Evolutionary conservation across 306 rosid species (phyloP).

Genomic region (Prunus armeniaca): DNA sequence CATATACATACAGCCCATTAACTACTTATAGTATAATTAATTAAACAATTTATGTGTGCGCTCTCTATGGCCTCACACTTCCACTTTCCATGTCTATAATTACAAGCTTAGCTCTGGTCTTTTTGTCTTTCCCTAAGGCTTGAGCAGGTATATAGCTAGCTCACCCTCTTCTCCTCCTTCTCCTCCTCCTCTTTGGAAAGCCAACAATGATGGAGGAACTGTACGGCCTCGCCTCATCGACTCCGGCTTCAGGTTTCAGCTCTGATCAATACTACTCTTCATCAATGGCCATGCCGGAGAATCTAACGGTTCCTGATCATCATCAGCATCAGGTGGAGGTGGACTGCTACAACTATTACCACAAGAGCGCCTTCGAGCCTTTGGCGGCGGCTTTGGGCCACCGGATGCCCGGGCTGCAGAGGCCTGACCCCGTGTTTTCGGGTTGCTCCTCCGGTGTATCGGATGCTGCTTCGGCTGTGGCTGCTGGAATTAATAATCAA

Average conservation of each 20-base stretch:
- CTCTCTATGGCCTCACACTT: conserved; percentile 6
- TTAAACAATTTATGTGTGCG: not conserved
- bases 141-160: not conserved
- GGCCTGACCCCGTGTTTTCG: conserved; percentile 31
- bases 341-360: not conserved
- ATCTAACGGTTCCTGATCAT: not conserved
- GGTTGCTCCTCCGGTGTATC: conserved; percentile 29
- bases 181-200: not conserved
- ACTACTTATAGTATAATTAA: not conserved
- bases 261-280: conserved; percentile 2
- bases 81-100: not conserved
- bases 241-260: conserved; percentile 9
- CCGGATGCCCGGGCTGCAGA: conserved; percentile 10
- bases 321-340: not conserved
- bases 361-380: conserved; percentile 1
- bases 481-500: conserved; percentile 9
- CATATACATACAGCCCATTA: too few species aligned
- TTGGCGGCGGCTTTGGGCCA: not conserved
- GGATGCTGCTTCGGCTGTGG: conserved; percentile 30
- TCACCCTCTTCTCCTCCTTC: not conserved
- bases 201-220: conserved; percentile 40
- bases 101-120: not conserved
- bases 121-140: not conserved
- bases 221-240: conserved; percentile 24
- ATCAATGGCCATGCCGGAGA: conserved; percentile 6